Percentiles rank a stretch among this genome's conserved stretches.
Conservation (phyloP, 106 monocot species). For the Acorus calamus region DNA sequence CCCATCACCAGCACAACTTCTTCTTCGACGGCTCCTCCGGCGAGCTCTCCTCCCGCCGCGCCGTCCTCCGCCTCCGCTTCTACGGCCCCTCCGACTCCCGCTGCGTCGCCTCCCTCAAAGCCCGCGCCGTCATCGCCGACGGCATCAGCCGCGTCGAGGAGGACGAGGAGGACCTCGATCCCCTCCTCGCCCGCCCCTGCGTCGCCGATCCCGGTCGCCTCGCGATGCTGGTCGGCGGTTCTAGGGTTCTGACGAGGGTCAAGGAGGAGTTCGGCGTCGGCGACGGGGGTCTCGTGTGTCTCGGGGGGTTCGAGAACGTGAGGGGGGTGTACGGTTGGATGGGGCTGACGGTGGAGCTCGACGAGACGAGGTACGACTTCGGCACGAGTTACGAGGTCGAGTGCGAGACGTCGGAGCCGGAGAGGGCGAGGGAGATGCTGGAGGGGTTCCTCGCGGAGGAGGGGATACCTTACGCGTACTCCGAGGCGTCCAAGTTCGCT, state of each 20-base stretch:
- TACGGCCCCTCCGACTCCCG: conserved; percentile 56
- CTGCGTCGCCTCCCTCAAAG: conserved; percentile 81
- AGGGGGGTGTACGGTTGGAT: conserved; percentile 74
- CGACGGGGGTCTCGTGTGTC: conserved; percentile 34
- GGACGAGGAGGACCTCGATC: conserved; percentile 78
- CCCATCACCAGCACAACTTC: conserved; percentile 87
- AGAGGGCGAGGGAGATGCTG: conserved; percentile 58
- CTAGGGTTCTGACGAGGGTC: conserved; percentile 46
- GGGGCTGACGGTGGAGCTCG: conserved; percentile 72
- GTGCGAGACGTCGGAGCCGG: conserved; percentile 83
- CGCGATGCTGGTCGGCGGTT: conserved; percentile 14
- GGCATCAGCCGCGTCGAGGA: conserved; percentile 97
- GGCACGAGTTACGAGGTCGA: conserved; percentile 90
- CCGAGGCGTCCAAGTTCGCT: conserved; percentile 64
- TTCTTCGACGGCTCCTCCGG: conserved; percentile 69
- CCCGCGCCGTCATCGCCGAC: conserved; percentile 41
- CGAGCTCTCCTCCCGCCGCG: conserved; percentile 43
- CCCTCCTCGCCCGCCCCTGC: conserved; percentile 42
- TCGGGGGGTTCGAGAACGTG: conserved; percentile 91
- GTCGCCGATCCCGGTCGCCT: conserved; percentile 45
- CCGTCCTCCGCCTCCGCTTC: conserved; percentile 80
- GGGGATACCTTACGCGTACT: conserved; percentile 52
- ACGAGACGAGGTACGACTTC: conserved; percentile 79
- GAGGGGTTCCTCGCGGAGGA: conserved; percentile 62
- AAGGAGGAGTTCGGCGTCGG: conserved; percentile 26